These are phyloP conservation scores for Raphanus sativus DNA, from an alignment of 345 rosid species.

Conservation along the genomic window DNA sequence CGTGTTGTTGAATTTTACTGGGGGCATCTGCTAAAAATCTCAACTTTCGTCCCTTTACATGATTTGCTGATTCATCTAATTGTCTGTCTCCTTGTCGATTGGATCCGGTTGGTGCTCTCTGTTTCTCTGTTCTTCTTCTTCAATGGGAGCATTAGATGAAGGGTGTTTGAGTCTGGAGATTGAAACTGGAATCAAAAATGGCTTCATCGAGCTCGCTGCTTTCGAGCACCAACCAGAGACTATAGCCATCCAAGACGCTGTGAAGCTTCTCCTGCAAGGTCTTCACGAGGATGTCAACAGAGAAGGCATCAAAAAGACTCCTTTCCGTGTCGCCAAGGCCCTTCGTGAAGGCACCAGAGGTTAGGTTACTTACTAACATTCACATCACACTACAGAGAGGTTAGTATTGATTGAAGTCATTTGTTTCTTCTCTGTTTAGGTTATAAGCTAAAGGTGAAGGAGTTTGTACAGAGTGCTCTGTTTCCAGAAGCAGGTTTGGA, in stretches of 20 bases:
- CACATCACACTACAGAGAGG: no score
- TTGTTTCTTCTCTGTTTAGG: constrained; percentile 40
- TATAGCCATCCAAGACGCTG: constrained; percentile 76
- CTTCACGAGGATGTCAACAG: constrained; percentile 75
- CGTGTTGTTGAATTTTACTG: background rate
- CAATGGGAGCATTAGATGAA: constrained; percentile 80
- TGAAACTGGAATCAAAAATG: constrained; percentile 54
- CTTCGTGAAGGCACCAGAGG: constrained; percentile 86
- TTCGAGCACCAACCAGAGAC: constrained; percentile 63
- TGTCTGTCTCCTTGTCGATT: constrained; percentile 11
- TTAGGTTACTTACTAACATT: no score
- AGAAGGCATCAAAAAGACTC: constrained; percentile 88
- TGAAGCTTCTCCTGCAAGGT: constrained; percentile 75
- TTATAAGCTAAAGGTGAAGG: constrained; percentile 68
- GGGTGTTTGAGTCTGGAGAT: constrained; percentile 61
- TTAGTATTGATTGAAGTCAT: background rate
- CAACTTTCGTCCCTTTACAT: background rate
- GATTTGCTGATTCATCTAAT: constrained; percentile 8
- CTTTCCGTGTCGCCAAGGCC: constrained; percentile 93
- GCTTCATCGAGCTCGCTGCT: constrained; percentile 44
- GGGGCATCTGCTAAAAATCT: constrained; percentile 15
- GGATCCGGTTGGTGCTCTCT: constrained; percentile 31
- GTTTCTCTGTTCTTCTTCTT: background rate
- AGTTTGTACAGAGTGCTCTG: constrained; percentile 78
- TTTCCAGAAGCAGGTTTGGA: constrained; percentile 89